phyloP scores from a whole-genome alignment of 257 asterid genomes.

The Nicotiana knightiana region DNA sequence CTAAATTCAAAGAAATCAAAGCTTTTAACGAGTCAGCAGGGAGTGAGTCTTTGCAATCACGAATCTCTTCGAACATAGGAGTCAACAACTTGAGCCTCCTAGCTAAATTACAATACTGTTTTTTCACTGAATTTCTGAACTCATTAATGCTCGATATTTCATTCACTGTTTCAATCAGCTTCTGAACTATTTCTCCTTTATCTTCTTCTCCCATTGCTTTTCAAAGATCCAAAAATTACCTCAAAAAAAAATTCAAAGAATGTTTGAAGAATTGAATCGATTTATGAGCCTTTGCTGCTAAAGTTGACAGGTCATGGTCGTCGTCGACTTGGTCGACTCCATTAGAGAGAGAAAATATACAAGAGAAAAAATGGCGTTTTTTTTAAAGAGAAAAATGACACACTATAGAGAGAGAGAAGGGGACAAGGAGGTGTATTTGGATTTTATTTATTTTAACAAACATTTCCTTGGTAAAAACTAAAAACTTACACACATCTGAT shows the following conservation, averaged over 20 bases:
- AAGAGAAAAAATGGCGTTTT: neutral
- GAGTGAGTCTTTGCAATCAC: conserved; percentile 58
- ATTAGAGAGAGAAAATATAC: neutral
- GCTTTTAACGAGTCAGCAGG: conserved; percentile 45
- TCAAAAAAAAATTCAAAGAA: too few relatives aligned
- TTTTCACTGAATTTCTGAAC: conserved; percentile 60
- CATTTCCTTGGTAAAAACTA: too few relatives aligned
- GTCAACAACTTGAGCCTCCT: conserved; percentile 87
- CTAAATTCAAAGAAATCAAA: conserved; percentile 32
- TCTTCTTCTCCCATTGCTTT: conserved; percentile 56
- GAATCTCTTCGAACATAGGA: conserved; percentile 96
- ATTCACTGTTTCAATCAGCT: conserved; percentile 47
- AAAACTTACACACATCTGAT: too few relatives aligned
- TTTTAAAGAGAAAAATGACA: neutral
- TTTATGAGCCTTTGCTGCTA: neutral
- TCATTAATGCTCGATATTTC: conserved; percentile 72
- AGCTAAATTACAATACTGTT: conserved; percentile 77
- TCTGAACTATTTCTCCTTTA: conserved; percentile 45
- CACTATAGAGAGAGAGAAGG: neutral
- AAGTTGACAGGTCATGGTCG: neutral
- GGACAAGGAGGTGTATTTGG: neutral
- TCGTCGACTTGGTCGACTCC: neutral
- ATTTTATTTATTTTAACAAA: neutral
- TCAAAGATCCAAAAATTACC: neutral
- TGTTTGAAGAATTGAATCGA: neutral